Evolutionary conservation across 371 early-diverging fungal species (phyloP), one percentile per base, ranked within the genome.

Genomic region (Apophysomyces variabilis): DNA sequence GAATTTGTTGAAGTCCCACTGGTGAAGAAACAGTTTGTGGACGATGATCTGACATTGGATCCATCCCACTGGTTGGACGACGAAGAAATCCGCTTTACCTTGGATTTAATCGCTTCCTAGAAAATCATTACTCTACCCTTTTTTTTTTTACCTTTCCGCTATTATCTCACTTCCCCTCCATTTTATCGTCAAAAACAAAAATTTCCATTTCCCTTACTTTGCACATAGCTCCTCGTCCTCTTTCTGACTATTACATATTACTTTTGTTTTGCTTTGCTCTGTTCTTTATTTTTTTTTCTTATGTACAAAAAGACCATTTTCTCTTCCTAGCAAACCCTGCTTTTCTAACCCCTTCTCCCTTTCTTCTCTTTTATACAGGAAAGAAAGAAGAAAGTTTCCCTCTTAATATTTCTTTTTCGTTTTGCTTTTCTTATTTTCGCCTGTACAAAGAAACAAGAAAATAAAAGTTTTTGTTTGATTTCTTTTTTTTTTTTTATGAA

Each of bases 1-100:
- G 76, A 76, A 38, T 70, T 76, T 58, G 62, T 76, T 50, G 73
- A 76, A 62, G 76, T 73, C 3, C 57, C 73, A 7, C 7, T 62
- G 14, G 43, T 47, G 46, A 65, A 56, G 41, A 69, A 67, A 45
- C 64, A 60, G 36, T 66, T 71, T 2, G 64, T 70, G 14, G 66
- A 72, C 13, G 66, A 64, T 16, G 69, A 67, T 35, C 37, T 37
- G 18, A 47, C 56, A 5, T 44, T 67, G 50, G 63, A 62, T 18
- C 37, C 45, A 5, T 50, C 63, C 35, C 56, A 62, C n/a, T 45
- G 50, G 26, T 36, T 67, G 18, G 66, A 71, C 39, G 66, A 71
- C 36, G 72, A 75, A 54, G 71, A 65, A 7, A 65, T 69, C 54
- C 72, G 65, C n/a, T 61, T 70, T 9, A 62, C 70, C 35, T 60